Conservation (phyloP, 176 grass and related monocot genomes). For the Rhynchospora pubera region DNA sequence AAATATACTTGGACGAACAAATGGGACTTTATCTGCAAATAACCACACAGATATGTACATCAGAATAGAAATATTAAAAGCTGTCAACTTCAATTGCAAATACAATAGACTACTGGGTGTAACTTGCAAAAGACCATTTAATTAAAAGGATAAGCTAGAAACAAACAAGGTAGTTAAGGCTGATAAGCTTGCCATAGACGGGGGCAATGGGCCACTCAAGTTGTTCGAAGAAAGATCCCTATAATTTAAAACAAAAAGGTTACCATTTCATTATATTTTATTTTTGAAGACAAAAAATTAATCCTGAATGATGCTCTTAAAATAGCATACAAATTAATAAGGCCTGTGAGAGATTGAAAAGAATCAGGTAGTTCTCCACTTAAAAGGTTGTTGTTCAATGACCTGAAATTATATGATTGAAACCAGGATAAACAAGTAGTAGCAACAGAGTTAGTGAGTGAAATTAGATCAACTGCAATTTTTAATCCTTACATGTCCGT, state of each 20-base stretch:
- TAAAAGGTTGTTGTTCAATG: slow-evolving; percentile 73
- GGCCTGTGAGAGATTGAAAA: slow-evolving; percentile 51
- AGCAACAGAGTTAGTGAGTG: slow-evolving; percentile 4
- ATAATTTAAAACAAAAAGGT: slow-evolving; percentile 20
- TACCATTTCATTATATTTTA: slow-evolving; percentile 11
- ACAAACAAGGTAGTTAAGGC: slow-evolving; percentile 86
- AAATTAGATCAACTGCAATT: not conserved
- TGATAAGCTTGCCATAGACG: slow-evolving; percentile 72
- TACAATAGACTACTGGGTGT: slow-evolving; percentile 11
- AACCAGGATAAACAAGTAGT: slow-evolving; percentile 11
- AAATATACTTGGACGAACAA: too few species aligned
- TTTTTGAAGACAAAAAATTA: slow-evolving; percentile 11
- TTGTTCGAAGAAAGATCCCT: slow-evolving; percentile 96
- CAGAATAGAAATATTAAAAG: not conserved
- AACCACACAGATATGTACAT: not conserved
- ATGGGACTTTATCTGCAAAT: too few species aligned
- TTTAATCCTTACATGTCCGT: slow-evolving; percentile 61
- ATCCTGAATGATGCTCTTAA: not conserved
- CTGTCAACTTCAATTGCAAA: not conserved
- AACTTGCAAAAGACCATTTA: slow-evolving; percentile 6
- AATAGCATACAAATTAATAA: slow-evolving; percentile 73
- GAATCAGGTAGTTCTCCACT: slow-evolving; percentile 70
- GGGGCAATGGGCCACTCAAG: slow-evolving; percentile 62
- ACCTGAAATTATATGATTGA: slow-evolving; percentile 43
- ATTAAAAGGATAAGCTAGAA: slow-evolving; percentile 18